Conservation (phyloP, 192 early-diverging fungal species). For the Rhizophlyctis rosea region DNA sequence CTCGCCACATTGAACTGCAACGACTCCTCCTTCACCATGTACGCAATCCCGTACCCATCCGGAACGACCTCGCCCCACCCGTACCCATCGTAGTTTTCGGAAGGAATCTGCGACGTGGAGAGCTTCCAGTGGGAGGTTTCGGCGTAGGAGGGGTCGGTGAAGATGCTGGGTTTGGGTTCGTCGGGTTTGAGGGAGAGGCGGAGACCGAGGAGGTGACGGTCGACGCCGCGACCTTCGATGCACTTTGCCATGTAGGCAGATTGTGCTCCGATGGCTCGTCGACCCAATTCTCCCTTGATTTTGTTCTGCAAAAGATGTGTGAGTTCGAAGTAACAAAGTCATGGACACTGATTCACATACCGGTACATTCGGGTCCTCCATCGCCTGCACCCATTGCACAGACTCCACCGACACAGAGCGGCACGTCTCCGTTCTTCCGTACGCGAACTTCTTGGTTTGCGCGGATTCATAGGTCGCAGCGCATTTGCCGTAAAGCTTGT, state of each 20-base stretch:
- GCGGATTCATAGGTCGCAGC: conserved; percentile 91
- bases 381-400: conserved; percentile 79
- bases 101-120: conserved; percentile 88
- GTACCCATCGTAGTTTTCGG: conserved; percentile 91
- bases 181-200: conserved; percentile 68
- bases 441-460: conserved; percentile 87
- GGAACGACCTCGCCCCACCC: conserved; percentile 77
- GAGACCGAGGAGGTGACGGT: conserved; percentile 89
- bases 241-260: conserved; percentile 75
- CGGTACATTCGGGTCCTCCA: conserved; percentile 62
- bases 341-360: too few relatives aligned
- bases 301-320: too few relatives aligned
- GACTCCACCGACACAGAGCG: conserved; percentile 75
- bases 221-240: conserved; percentile 81
- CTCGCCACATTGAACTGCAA: conserved; percentile 87
- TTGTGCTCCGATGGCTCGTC: conserved; percentile 75
- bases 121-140: conserved; percentile 86
- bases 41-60: conserved; percentile 89
- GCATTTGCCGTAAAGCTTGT: conserved; percentile 75
- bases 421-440: conserved; percentile 93
- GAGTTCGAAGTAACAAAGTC: conserved; percentile 2
- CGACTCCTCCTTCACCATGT: conserved; percentile 85
- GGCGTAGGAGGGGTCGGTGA: conserved; percentile 79
- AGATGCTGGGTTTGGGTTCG: conserved; percentile 81
- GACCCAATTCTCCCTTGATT: conserved; percentile 68